Evolutionary conservation across 495 filamentous ascomycete species (phyloP), one percentile per base, ranked within the genome.

Genomic region (Hypoxylon subgilvum): DNA sequence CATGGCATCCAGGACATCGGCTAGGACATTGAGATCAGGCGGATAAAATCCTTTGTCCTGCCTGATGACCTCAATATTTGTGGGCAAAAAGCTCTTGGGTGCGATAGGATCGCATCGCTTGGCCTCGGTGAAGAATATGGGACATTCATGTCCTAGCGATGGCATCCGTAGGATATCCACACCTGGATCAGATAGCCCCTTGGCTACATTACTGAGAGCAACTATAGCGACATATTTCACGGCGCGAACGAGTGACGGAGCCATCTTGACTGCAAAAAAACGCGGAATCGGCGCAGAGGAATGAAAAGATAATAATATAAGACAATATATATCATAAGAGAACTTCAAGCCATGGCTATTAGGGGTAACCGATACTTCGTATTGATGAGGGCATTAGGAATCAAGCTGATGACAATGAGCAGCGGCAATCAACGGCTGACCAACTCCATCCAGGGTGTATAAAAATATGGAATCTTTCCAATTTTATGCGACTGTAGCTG

Each of bases 1-100:
- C 35, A 96, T 79, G 6, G 88, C 85, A 14, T 79, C 67, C 12
- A 89, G 68, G 12, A 90, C 64, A 21, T 75, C 70, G 2, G 65
- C 56, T 16, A 79, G 74, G 12, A 74, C 48, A 18, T 63, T 38
- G 17, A 62, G 13, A 46, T 72, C 68, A 6, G 61, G 57, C 6
- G 57, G 27, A 32, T 25, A 51, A 6, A 38, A 12, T 8, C 14
- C 21, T 16, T 39, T 52, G 16, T 23, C 31, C 31, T 51, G 50
- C 3, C 22, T 17, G n/a, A 28, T 12, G 7, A 13, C 19, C 18
- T 13, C 44, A 7, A 65, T 32, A 45, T 54, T 40, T 17, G 52
- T 19, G 8, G 57, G 64, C 7, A 69, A 42, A 45, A 69, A 69
- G 31, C 61, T 60, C n/a, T 44, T 49, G 0, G 67, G 64, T 6